Evolutionary conservation across 148 eudicot genomes (phyloP).

Genomic region (Dianthus caryophyllus): DNA sequence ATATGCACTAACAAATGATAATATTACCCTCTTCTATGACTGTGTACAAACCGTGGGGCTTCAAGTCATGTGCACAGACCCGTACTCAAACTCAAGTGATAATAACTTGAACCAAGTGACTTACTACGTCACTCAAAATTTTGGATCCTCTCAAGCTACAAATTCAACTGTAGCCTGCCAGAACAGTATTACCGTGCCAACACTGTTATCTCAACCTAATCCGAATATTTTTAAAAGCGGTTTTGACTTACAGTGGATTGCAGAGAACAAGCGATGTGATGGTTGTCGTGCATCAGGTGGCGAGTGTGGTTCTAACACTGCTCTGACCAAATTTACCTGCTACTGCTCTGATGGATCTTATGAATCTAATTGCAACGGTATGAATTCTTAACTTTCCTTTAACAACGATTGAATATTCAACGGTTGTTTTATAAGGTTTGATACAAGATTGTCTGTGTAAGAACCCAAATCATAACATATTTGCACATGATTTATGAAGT

Average conservation of each 20-base stretch:
- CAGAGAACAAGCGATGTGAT: slow-evolving; percentile 24
- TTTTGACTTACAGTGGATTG: slow-evolving; percentile 39
- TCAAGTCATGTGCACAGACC: slow-evolving; percentile 8
- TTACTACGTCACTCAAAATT: background rate
- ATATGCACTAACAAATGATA: slow-evolving; percentile 8
- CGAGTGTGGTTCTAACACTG: slow-evolving; percentile 36
- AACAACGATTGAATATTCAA: background rate
- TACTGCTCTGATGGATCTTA: slow-evolving; percentile 29
- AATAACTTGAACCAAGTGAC: background rate
- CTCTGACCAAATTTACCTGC: slow-evolving; percentile 29
- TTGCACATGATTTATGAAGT: too few relatives aligned
- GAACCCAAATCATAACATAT: too few relatives aligned
- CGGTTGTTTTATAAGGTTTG: too few relatives aligned
- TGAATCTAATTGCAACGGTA: background rate
- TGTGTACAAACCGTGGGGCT: slow-evolving; percentile 19
- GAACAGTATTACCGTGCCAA: background rate
- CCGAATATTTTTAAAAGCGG: slow-evolving; percentile 23
- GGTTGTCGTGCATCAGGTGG: slow-evolving; percentile 37
- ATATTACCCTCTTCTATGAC: slow-evolving; percentile 35
- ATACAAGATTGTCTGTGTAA: too few relatives aligned
- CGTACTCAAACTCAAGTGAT: background rate
- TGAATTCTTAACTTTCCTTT: background rate
- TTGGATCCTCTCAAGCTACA: background rate
- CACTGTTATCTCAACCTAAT: background rate
- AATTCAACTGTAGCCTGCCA: background rate